Base-by-base conservation (phyloP, 495 filamentous ascomycete species). In the Neurospora sp. region DNA sequence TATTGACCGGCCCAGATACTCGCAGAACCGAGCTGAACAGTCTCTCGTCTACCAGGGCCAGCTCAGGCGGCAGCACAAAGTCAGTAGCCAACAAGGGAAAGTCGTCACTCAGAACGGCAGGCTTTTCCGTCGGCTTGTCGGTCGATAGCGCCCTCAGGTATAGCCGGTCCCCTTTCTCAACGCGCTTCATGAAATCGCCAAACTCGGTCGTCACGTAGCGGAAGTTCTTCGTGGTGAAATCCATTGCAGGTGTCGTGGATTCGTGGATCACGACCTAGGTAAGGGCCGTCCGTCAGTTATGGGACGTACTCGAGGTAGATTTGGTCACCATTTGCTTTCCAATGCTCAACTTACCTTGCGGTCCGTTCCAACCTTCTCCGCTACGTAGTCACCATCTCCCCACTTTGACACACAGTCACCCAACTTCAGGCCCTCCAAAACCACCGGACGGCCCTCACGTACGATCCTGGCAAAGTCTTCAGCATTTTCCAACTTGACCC, bases 191-290 rank as follows among this genome's bases (percentile, higher is more conserved):
- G 77, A 97, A 94, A 1, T 88, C 85, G 0, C 85, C 86, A 71
- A 97, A 93, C 9, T 81, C 73, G 73, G 90, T 91, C 12, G 88
- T 92, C 27, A 85, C 81, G 77, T 97, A 97, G 27, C 81, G 78
- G 79, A 97, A 97, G 80, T 97, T 97, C 81, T 95, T 96, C 27
- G 82, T 78, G 70, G 89, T 89, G 76, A 97, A 97, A 73, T 91
- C 90, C 92, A 97, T 93, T 18, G 85, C 84, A 42, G 86, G 83
- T 40, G 83, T 87, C 53, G 83, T 78, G 5, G 91, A 87, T 53
- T 90, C 85, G 76, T 97, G 93, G 14, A 94, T 88, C 11, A 92
- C 83, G 14, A 96, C 86, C 88, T 91, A 72, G 11, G 12, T 27
- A 12, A 35, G 40, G 0, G 38, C n/a, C 68, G 37, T 41, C n/a